Percentiles rank a stretch among this genome's conserved stretches.
Evolutionary conservation across 257 asterid genomes (phyloP).

Genomic region (Nemophila menziesii): DNA sequence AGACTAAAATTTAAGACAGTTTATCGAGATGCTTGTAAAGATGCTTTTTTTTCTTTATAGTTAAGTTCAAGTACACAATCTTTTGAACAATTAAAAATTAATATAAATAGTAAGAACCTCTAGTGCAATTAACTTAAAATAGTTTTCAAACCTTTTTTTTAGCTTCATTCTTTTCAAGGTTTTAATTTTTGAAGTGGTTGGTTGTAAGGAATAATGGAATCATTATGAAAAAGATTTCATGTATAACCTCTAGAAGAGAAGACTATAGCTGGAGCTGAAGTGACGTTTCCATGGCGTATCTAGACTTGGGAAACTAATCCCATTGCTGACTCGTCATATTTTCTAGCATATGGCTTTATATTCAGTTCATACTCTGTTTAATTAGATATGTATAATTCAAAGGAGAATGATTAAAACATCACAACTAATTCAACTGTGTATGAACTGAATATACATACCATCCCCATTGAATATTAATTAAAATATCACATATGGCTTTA

Average conservation of each 20-base stretch:
- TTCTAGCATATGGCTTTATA: slow-evolving; percentile 52
- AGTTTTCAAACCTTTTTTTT: too few species aligned
- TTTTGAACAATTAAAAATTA: too few species aligned
- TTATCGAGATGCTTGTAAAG: too few species aligned
- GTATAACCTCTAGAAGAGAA: slow-evolving; percentile 42
- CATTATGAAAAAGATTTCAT: slow-evolving; percentile 42
- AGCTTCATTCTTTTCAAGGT: too few species aligned
- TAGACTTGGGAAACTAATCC: slow-evolving; percentile 30
- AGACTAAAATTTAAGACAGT: too few species aligned
- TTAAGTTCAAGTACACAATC: too few species aligned
- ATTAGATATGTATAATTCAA: slow-evolving; percentile 36
- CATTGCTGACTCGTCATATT: slow-evolving; percentile 31
- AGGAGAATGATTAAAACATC: slow-evolving; percentile 26
- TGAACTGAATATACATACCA: too few species aligned
- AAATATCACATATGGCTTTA: slow-evolving; percentile 20
- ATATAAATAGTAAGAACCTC: too few species aligned
- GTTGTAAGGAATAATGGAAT: slow-evolving; percentile 50
- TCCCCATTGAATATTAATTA: slow-evolving; percentile 26
- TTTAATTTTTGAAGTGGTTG: slow-evolving; percentile 26
- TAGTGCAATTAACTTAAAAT: too few species aligned
- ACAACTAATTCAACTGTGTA: too few species aligned
- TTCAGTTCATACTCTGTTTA: slow-evolving; percentile 12
- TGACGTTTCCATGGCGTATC: slow-evolving; percentile 23
- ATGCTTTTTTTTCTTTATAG: too few species aligned
- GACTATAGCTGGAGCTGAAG: slow-evolving; percentile 27